phyloP scores from a whole-genome alignment of 192 early-diverging fungal species.

The Oehlia diaphana region DNA sequence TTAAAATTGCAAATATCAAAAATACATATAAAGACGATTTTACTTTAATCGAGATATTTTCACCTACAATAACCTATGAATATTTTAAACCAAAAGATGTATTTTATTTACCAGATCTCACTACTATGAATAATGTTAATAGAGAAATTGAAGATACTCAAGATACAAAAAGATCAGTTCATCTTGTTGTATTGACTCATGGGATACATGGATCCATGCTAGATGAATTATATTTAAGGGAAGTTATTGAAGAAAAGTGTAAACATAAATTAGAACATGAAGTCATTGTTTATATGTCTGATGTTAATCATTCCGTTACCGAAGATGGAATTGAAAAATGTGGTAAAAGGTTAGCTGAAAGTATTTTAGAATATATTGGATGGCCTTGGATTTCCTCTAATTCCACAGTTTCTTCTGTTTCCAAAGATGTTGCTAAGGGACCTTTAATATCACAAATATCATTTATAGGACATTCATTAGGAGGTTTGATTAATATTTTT shows the following conservation, averaged over 20 bases:
- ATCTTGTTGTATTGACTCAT: constrained; percentile 46
- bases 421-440: background rate
- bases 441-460: constrained; percentile 39
- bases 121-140: background rate
- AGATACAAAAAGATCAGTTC: constrained; percentile 16
- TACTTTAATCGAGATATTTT: background rate
- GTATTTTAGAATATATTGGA: constrained; percentile 39
- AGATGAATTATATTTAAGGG: constrained; percentile 46
- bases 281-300: constrained; percentile 37
- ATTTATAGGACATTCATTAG: constrained; percentile 54
- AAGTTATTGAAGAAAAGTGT: constrained; percentile 37
- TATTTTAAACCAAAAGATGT: constrained; percentile 10
- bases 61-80: constrained; percentile 1
- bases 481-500: constrained; percentile 50
- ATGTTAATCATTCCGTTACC: constrained; percentile 48
- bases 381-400: background rate
- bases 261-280: constrained; percentile 11
- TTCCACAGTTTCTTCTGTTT: background rate
- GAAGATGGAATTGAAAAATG: constrained; percentile 49
- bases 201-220: constrained; percentile 43
- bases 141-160: too few species aligned
- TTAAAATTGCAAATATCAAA: background rate
- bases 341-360: constrained; percentile 42
- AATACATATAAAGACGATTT: background rate
- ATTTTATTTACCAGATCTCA: constrained; percentile 19